Evolutionary conservation across 805 yeast species (phyloP).

Genomic region (Ogataea allantospora): DNA sequence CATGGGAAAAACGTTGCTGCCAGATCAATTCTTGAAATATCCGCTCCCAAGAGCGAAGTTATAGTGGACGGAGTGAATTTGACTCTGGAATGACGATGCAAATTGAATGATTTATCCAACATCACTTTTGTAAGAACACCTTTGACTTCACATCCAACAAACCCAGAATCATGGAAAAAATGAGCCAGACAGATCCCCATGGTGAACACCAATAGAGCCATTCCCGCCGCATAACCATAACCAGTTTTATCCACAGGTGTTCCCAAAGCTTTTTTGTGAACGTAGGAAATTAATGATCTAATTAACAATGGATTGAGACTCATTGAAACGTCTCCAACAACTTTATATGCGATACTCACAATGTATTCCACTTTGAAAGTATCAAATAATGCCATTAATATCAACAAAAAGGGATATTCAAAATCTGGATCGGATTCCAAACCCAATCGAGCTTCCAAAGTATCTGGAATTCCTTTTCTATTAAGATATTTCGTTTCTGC

Average conservation of each 20-base stretch:
- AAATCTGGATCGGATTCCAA: constrained; percentile 38
- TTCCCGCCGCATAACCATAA: constrained; percentile 73
- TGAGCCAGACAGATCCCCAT: constrained; percentile 55
- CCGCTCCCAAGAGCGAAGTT: constrained; percentile 79
- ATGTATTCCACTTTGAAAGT: constrained; percentile 49
- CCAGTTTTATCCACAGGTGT: constrained; percentile 52
- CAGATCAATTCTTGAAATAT: constrained; percentile 75
- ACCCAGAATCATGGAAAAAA: constrained; percentile 57
- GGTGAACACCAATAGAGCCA: constrained; percentile 51
- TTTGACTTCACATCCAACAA: constrained; percentile 69
- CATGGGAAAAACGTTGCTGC: constrained; percentile 70
- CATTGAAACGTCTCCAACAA: constrained; percentile 44
- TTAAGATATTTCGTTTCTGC: constrained; percentile 34
- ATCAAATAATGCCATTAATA: constrained; percentile 45
- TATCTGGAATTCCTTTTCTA: constrained; percentile 31
- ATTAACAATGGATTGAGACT: constrained; percentile 68
- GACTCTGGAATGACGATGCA: constrained; percentile 56
- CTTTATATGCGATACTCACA: constrained; percentile 40
- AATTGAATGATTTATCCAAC: constrained; percentile 61
- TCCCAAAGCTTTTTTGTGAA: constrained; percentile 49
- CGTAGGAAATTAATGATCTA: constrained; percentile 60
- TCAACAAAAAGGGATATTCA: constrained; percentile 42
- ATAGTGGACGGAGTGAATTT: constrained; percentile 66
- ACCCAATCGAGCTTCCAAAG: constrained; percentile 36
- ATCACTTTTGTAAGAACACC: constrained; percentile 70